Conservation (phyloP, 1,284 basidiomycete species). For the Tremellales sp. region DNA sequence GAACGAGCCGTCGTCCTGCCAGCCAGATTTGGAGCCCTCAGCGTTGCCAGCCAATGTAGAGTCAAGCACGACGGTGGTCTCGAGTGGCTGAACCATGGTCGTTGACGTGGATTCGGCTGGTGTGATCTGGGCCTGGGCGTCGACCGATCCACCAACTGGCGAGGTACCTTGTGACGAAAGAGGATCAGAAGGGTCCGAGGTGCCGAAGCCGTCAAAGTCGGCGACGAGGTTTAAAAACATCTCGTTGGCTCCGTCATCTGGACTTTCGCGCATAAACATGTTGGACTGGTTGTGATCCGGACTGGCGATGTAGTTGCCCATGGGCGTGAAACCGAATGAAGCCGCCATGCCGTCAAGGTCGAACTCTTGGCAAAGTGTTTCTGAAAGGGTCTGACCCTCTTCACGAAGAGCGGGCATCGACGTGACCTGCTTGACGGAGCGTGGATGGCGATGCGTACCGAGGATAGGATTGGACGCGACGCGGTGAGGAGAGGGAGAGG, state of each 20-base stretch:
- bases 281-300: background rate
- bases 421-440: conserved; percentile 17
- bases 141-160: background rate
- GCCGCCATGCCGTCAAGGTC: background rate
- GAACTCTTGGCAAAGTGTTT: conserved; percentile 1
- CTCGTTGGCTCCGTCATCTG: background rate
- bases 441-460: conserved; percentile 14
- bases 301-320: conserved; percentile 8
- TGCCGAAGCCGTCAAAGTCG: conserved; percentile 17
- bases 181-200: conserved; percentile 11
- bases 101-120: too few relatives aligned
- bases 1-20: conserved; percentile 1
- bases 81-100: too few relatives aligned
- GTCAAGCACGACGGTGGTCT: too few relatives aligned
- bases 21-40: too few relatives aligned
- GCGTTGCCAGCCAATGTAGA: too few relatives aligned
- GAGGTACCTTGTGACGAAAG: conserved; percentile 4
- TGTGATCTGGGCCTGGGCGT: background rate
- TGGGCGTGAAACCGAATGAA: too few relatives aligned
- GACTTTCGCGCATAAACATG: background rate
- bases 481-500: conserved; percentile 15
- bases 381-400: conserved; percentile 15
- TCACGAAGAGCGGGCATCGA: conserved; percentile 39
- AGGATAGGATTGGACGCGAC: conserved; percentile 32
- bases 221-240: conserved; percentile 10